Evolutionary conservation across 768 basidiomycete genomes (phyloP).

Genomic region (Russula emetica): DNA sequence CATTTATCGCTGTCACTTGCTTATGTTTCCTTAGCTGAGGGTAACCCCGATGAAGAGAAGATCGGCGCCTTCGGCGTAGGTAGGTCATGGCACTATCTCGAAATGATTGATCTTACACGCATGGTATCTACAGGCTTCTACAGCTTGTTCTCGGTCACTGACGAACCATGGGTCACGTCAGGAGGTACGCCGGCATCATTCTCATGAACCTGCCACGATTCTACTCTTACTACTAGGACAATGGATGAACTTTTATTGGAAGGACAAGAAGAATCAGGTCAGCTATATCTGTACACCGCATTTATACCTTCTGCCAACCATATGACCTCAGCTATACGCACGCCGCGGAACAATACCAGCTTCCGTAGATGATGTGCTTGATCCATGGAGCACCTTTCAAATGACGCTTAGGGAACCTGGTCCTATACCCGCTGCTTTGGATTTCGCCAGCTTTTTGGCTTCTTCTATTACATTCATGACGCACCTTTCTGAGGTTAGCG

Average conservation of each 20-base stretch:
- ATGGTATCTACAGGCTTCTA: constrained; percentile 52
- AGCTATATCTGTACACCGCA: constrained; percentile 11
- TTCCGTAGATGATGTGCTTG: constrained; percentile 34
- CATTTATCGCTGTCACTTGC: neutral
- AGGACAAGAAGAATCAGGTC: constrained; percentile 85
- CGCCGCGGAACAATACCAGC: constrained; percentile 66
- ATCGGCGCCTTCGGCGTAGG: constrained; percentile 91
- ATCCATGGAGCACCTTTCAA: constrained; percentile 81
- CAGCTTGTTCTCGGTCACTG: constrained; percentile 77
- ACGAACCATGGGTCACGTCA: constrained; percentile 77
- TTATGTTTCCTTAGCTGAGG: constrained; percentile 55
- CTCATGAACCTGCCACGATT: constrained; percentile 12
- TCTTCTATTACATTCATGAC: constrained; percentile 94
- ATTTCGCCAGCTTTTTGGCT: constrained; percentile 85
- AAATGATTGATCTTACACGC: neutral
- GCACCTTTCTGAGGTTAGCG: constrained; percentile 65
- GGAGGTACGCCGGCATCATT: constrained; percentile 50
- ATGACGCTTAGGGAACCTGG: constrained; percentile 81
- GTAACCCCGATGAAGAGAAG: constrained; percentile 91
- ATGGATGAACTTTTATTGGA: constrained; percentile 98
- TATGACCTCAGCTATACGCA: constrained; percentile 86
- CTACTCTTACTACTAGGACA: constrained; percentile 48
- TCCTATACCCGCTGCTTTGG: constrained; percentile 77
- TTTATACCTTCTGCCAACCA: no score
- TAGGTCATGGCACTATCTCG: constrained; percentile 31